These are phyloP conservation scores for Sphaerulina musiva DNA, from an alignment of 2,329 filamentous ascomycete genomes.

Conservation along the genomic window DNA sequence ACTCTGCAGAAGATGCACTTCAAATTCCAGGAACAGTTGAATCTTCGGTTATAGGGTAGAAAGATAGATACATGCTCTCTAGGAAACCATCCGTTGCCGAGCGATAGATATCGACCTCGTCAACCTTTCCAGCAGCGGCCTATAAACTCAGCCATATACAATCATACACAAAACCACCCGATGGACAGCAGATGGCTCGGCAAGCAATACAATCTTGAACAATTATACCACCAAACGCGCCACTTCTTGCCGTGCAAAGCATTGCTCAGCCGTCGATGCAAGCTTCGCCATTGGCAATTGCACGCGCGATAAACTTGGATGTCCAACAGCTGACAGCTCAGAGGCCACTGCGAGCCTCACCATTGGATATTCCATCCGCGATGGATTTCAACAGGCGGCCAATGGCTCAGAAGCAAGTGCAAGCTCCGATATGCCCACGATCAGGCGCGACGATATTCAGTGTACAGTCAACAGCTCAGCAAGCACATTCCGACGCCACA, in stretches of 20 bases:
- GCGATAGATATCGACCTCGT: not conserved
- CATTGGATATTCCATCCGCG: too few relatives aligned
- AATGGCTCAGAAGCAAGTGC: not conserved
- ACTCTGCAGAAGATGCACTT: slow-evolving; percentile 2
- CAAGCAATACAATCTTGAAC: not conserved
- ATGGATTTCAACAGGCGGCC: too few relatives aligned
- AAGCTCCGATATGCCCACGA: not conserved
- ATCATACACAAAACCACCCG: too few relatives aligned
- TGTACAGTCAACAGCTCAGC: not conserved
- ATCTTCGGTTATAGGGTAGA: not conserved
- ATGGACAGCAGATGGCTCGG: not conserved
- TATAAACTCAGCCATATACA: not conserved
- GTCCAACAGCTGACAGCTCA: not conserved
- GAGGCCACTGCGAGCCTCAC: not conserved
- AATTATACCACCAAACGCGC: too few relatives aligned
- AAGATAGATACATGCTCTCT: not conserved
- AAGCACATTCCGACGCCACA: too few relatives aligned
- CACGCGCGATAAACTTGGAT: not conserved
- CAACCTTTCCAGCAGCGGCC: too few relatives aligned
- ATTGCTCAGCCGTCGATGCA: not conserved
- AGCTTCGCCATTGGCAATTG: not conserved
- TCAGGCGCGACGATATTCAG: not conserved
- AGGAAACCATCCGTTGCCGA: not conserved
- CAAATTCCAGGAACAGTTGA: slow-evolving; percentile 6
- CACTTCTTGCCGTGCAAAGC: too few relatives aligned